A percentile compares a stretch with the other conserved stretches of the same genome.
Evolutionary conservation across 1,284 basidiomycete genomes (phyloP).

Genomic region (Pseudozyma pruni): DNA sequence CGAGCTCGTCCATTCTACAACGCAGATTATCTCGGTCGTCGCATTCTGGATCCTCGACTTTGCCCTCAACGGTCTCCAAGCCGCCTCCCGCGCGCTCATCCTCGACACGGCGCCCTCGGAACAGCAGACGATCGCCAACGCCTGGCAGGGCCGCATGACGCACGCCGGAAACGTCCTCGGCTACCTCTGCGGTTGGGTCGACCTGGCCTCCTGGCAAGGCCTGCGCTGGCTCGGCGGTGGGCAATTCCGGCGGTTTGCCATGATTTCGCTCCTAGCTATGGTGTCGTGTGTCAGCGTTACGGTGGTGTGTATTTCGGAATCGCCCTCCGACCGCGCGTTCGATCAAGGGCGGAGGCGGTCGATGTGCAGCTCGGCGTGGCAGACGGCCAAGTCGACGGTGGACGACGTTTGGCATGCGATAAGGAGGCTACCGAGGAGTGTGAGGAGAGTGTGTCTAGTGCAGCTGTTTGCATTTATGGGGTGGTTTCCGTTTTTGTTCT

Average conservation of each 20-base stretch:
- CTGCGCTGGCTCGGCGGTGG: constrained; percentile 85
- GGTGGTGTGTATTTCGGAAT: constrained; percentile 77
- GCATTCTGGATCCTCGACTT: constrained; percentile 95
- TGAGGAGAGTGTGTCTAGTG: constrained; percentile 75
- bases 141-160: constrained; percentile 86
- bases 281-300: constrained; percentile 86
- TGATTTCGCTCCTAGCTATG: constrained; percentile 83
- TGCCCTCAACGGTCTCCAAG: constrained; percentile 88
- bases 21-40: constrained; percentile 77
- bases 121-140: constrained; percentile 90
- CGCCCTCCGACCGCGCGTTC: constrained; percentile 5
- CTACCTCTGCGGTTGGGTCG: constrained; percentile 78
- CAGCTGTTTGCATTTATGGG: constrained; percentile 92
- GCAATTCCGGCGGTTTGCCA: constrained; percentile 95
- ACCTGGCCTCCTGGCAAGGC: constrained; percentile 79
- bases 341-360: neutral
- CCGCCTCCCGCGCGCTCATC: constrained; percentile 87
- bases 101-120: constrained; percentile 86
- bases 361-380: constrained; percentile 6
- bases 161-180: constrained; percentile 62
- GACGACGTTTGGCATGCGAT: constrained; percentile 55
- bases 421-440: constrained; percentile 52
- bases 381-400: constrained; percentile 13
- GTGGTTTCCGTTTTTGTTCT: constrained; percentile 70
- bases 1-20: constrained; percentile 30